Conservation (phyloP, 1,139 yeast species). For the Protomyces inouyei region DNA sequence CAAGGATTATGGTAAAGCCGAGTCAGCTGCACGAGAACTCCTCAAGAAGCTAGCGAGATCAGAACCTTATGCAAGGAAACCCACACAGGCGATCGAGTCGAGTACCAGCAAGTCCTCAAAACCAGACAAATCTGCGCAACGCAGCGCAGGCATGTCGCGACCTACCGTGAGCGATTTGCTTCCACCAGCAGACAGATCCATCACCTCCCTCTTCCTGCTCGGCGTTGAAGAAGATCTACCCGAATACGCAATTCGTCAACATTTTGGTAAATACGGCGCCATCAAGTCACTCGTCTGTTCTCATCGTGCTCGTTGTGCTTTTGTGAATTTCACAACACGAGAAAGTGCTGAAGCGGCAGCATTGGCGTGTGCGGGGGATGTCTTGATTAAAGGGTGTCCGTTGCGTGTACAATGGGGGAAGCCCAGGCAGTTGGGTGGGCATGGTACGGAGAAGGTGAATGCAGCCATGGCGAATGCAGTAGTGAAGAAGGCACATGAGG, state of each 20-base stretch:
- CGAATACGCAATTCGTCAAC: slow-evolving; percentile 53
- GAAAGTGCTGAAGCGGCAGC: slow-evolving; percentile 56
- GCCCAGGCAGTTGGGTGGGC: slow-evolving; percentile 48
- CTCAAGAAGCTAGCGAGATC: slow-evolving; percentile 44
- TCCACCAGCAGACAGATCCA: slow-evolving; percentile 44
- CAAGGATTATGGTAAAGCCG: slow-evolving; percentile 37
- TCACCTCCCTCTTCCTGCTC: slow-evolving; percentile 59
- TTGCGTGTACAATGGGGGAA: slow-evolving; percentile 65
- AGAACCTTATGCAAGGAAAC: slow-evolving; percentile 38
- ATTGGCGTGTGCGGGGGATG: slow-evolving; percentile 36
- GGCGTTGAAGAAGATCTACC: slow-evolving; percentile 67
- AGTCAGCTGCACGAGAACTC: slow-evolving; percentile 42
- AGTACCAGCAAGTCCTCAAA: neutral
- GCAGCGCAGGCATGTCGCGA: slow-evolving; percentile 25
- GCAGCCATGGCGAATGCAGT: slow-evolving; percentile 12
- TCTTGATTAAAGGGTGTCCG: slow-evolving; percentile 48
- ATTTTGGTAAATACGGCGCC: slow-evolving; percentile 47
- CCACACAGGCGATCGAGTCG: slow-evolving; percentile 18
- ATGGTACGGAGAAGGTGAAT: slow-evolving; percentile 17
- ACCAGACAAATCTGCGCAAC: neutral
- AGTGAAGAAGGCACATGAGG: neutral
- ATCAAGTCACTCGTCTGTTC: slow-evolving; percentile 51
- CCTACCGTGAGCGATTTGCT: slow-evolving; percentile 44
- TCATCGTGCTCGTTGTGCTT: slow-evolving; percentile 64
- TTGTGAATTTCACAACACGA: slow-evolving; percentile 50